Conservation (phyloP, 1,284 basidiomycete species). For the Heterobasidion annosum region DNA sequence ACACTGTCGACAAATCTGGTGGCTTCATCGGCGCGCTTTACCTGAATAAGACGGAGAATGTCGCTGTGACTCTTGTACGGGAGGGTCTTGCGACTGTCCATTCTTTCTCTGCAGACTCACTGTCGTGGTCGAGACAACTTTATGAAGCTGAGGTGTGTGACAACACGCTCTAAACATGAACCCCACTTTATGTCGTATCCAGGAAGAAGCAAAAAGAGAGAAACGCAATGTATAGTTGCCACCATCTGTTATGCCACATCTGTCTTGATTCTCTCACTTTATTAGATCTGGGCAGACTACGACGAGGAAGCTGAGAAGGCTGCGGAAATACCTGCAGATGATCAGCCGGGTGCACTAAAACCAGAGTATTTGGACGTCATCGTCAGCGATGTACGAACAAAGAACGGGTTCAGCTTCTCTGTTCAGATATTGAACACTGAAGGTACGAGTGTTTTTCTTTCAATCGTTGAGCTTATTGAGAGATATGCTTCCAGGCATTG, state of each 20-base stretch:
- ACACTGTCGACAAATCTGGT: constrained; percentile 87
- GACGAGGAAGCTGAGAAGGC: constrained; percentile 60
- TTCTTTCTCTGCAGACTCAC: constrained; percentile 75
- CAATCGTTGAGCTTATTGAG: neutral
- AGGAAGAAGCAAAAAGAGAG: constrained; percentile 73
- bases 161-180: neutral
- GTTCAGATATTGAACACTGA: constrained; percentile 88
- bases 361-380: constrained; percentile 87
- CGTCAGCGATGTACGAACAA: constrained; percentile 80
- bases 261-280: constrained; percentile 4
- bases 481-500: constrained; percentile 49
- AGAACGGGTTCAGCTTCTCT: constrained; percentile 77
- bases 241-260: constrained; percentile 1
- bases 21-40: constrained; percentile 93
- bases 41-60: constrained; percentile 76
- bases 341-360: constrained; percentile 50
- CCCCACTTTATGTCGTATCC: neutral
- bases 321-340: constrained; percentile 33
- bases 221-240: constrained; percentile 60
- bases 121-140: constrained; percentile 74
- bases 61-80: constrained; percentile 73
- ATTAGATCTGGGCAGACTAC: constrained; percentile 76
- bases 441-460: constrained; percentile 34
- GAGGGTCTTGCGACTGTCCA: constrained; percentile 87
- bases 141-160: constrained; percentile 71